Percentiles rank a stretch among this genome's conserved stretches.
Conservation (phyloP, 2,329 filamentous ascomycete genomes). For the Xylaria sp. region DNA sequence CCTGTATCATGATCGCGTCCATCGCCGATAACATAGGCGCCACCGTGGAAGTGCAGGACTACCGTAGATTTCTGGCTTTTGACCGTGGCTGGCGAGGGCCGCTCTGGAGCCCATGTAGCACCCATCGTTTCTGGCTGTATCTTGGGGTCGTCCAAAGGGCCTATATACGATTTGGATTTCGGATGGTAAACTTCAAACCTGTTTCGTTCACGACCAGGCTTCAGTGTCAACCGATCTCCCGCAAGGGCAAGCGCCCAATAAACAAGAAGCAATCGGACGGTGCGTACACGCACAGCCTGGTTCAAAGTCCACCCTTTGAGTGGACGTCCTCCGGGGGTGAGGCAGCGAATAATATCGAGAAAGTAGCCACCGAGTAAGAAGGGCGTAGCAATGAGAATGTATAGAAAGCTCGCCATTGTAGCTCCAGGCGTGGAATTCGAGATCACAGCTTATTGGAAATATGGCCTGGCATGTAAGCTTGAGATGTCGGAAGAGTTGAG, state of each 20-base stretch:
- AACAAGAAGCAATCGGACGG: constrained; percentile 16
- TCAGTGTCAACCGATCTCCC: constrained; percentile 14
- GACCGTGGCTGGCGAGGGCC: neutral
- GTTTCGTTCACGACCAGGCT: constrained; percentile 18
- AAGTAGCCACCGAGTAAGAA: constrained; percentile 13
- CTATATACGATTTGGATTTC: constrained; percentile 11
- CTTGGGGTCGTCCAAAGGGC: constrained; percentile 10
- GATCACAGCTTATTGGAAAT: neutral
- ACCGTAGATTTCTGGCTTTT: constrained; percentile 12
- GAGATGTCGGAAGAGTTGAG: neutral
- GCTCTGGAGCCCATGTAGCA: constrained; percentile 24
- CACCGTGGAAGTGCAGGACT: constrained; percentile 43
- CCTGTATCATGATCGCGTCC: constrained; percentile 41
- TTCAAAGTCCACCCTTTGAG: constrained; percentile 15
- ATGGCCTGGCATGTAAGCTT: neutral
- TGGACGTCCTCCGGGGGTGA: constrained; percentile 13
- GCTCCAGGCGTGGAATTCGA: neutral
- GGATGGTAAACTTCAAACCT: constrained; percentile 21
- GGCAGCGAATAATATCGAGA: constrained; percentile 7
- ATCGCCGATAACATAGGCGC: constrained; percentile 41
- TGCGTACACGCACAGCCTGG: constrained; percentile 19
- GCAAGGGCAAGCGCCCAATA: neutral
- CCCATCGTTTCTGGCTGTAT: constrained; percentile 11
- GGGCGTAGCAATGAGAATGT: constrained; percentile 9
- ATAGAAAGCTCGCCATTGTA: constrained; percentile 12